Base-by-base conservation (phyloP, 164 flowering plant genomes). In the Akebia trifoliata region DNA sequence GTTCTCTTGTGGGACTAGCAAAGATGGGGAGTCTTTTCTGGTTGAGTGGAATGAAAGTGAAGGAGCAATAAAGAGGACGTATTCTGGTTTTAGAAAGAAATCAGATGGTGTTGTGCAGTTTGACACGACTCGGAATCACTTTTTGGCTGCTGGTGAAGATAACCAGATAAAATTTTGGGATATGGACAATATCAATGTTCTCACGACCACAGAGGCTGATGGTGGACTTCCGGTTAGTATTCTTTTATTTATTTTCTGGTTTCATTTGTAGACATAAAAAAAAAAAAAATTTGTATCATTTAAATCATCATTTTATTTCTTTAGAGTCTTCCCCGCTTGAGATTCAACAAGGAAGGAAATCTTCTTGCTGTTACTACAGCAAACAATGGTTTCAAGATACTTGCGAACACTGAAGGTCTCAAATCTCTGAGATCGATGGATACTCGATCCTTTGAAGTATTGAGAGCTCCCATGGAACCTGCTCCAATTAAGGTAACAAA, bases 11-110 rank as follows among this genome's bases (percentile, higher is more conserved):
- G 98, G 98, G 36, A 85, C 98, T 57, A 86, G 90, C 58, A 92
- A 86, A 74, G 96, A 92, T n/a, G 96, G 96, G 26, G 95, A 92
- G 0, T 81, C 95, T 28, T 77, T 25, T 62, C 78, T 88, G 29
- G 96, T 92, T 55, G 98, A 92, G 60, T 92, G 96, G 96, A 86
- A 85, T 75, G 98, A 88, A 72, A 92, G 93, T 68, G 95, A 92
- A 77, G 98, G 98, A 63, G 80, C 90, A 25, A 77, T 88, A 64
- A 88, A 79, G 76, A 79, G 95, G 69, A 74, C 76, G 5, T 92
- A 86, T 69, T 1, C 43, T 69, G 96, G 96, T 45, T 82, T 88
- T 53, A 75, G 86, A 65, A 88, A 86, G 81, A 81, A 81, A 59
- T 86, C 89, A 32, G 31, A 44, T 28, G 93, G 91, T 31, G 82